Conservation (phyloP, 768 basidiomycete species). For the Leccinum sublutescens region DNA sequence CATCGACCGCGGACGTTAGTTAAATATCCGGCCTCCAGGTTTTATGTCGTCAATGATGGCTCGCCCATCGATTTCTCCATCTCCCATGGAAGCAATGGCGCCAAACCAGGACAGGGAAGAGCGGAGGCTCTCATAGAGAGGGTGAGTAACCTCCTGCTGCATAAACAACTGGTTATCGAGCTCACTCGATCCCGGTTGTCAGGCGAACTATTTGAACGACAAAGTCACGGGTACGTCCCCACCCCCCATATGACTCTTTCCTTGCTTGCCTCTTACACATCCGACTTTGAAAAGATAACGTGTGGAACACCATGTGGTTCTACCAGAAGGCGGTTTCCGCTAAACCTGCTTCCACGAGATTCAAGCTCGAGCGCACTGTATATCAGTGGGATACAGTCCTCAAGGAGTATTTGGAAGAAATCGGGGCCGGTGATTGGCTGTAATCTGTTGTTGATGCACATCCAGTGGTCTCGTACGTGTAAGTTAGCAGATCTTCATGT, state of each 20-base stretch:
- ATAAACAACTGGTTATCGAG: too few relatives aligned
- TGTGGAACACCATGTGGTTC: not conserved
- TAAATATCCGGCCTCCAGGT: not conserved
- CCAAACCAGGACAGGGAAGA: not conserved
- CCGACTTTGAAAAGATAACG: not conserved
- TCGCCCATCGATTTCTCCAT: not conserved
- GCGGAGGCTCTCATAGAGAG: too few relatives aligned
- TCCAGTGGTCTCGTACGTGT: constrained; percentile 2
- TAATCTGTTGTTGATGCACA: not conserved
- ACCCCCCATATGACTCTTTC: too few relatives aligned
- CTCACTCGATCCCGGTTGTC: too few relatives aligned
- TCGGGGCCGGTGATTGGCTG: not conserved
- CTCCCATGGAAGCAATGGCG: not conserved
- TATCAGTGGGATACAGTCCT: not conserved
- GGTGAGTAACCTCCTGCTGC: too few relatives aligned
- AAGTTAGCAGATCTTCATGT: too few relatives aligned
- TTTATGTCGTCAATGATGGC: not conserved
- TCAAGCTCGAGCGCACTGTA: not conserved
- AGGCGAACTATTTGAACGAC: too few relatives aligned
- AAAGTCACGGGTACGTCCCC: too few relatives aligned
- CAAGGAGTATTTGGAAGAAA: not conserved
- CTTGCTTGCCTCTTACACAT: too few relatives aligned
- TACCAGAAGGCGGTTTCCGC: not conserved
- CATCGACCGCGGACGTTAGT: not conserved
- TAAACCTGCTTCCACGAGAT: not conserved